These are phyloP conservation scores for Pleurotus salmoneostramineus DNA, from an alignment of 768 basidiomycete genomes.

Conservation along the genomic window DNA sequence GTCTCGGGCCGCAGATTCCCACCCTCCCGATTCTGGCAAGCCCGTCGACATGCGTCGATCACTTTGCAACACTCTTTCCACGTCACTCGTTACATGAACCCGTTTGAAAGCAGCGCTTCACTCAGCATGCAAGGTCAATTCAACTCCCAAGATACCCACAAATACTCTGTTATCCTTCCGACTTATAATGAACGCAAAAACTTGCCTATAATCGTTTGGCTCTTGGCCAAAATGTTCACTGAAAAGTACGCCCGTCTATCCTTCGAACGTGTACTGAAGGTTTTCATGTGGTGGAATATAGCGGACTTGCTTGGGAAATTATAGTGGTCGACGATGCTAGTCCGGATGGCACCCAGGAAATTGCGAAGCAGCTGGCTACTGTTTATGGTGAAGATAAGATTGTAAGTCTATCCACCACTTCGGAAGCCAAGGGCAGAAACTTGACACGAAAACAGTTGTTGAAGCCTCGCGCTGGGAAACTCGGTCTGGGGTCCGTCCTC, in stretches of 20 bases:
- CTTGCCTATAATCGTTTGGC: conserved; percentile 83
- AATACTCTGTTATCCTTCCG: conserved; percentile 90
- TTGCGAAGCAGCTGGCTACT: conserved; percentile 72
- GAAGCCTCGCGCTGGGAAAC: conserved; percentile 85
- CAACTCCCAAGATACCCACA: conserved; percentile 53
- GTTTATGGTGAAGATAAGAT: conserved; percentile 86
- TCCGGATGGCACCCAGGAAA: conserved; percentile 90
- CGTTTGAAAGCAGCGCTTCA: conserved; percentile 53
- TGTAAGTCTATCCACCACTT: conserved; percentile 30
- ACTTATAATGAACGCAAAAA: conserved; percentile 96
- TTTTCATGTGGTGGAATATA: conserved; percentile 24
- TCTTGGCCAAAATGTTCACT: conserved; percentile 72
- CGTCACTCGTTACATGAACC: conserved; percentile 47
- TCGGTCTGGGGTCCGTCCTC: conserved; percentile 74
- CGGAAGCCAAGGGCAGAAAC: background rate
- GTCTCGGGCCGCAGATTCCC: background rate
- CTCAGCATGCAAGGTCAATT: conserved; percentile 66
- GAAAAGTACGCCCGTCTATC: conserved; percentile 64
- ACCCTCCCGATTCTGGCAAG: background rate
- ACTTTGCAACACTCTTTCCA: background rate
- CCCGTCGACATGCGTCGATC: background rate
- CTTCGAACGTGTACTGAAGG: background rate
- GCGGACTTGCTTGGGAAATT: conserved; percentile 80
- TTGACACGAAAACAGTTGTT: conserved; percentile 46
- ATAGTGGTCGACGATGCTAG: conserved; percentile 91